phyloP scores from a whole-genome alignment of 257 asterid genomes.

The Voacanga thouarsii region DNA sequence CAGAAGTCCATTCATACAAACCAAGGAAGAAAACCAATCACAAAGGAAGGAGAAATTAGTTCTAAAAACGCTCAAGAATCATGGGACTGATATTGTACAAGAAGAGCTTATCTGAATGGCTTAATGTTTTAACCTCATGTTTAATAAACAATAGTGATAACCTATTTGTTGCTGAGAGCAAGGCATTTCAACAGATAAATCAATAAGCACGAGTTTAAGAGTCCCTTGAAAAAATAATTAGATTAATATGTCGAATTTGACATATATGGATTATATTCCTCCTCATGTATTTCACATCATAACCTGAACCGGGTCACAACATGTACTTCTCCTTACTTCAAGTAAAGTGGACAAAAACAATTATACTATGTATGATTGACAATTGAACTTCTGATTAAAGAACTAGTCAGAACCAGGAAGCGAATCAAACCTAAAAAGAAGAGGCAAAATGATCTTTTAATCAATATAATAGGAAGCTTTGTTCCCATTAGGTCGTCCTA shows the following conservation, averaged over 20 bases:
- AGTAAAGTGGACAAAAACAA: not conserved
- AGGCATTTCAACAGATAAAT: too few relatives aligned
- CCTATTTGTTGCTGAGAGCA: too few relatives aligned
- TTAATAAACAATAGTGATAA: too few relatives aligned
- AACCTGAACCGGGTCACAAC: not conserved
- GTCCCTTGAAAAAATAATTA: too few relatives aligned
- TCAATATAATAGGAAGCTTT: too few relatives aligned
- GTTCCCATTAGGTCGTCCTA: not conserved
- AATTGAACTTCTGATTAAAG: not conserved
- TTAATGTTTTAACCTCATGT: too few relatives aligned
- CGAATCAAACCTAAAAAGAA: not conserved
- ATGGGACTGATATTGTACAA: not conserved
- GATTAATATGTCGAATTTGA: not conserved
- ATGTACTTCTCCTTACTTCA: not conserved
- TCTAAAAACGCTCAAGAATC: not conserved
- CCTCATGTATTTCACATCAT: not conserved
- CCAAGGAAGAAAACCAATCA: too few relatives aligned
- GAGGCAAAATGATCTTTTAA: not conserved
- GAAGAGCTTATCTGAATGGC: not conserved
- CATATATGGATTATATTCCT: not conserved
- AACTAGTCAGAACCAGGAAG: not conserved
- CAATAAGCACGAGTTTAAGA: too few relatives aligned
- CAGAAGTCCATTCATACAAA: too few relatives aligned
- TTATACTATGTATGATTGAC: not conserved
- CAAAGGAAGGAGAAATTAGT: too few relatives aligned